phyloP scores from a whole-genome alignment of 2,329 filamentous ascomycete species.

The Paraphoma sp. region DNA sequence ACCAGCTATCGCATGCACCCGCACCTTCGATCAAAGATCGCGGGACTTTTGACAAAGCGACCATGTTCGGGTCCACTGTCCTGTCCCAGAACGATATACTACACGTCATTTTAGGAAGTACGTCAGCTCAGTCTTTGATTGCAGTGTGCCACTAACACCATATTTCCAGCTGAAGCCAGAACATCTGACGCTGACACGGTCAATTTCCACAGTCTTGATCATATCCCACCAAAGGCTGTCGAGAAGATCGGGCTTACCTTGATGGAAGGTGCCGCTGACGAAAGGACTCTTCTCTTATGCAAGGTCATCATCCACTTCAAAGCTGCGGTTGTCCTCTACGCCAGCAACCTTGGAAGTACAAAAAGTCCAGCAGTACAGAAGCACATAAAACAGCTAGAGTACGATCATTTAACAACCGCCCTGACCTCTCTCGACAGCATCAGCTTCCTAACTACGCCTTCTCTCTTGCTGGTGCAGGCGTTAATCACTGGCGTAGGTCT shows the following conservation, averaged over 20 bases:
- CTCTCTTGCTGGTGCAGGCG: constrained; percentile 36
- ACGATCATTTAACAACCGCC: constrained; percentile 36
- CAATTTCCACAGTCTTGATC: constrained; percentile 34
- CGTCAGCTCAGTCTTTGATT: not conserved
- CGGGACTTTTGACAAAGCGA: constrained; percentile 31
- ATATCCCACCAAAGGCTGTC: constrained; percentile 38
- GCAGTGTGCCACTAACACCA: not conserved
- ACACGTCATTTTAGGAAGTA: constrained; percentile 34
- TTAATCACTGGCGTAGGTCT: constrained; percentile 38
- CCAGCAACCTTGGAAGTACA: constrained; percentile 29
- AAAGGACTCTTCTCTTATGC: constrained; percentile 37
- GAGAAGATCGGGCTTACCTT: constrained; percentile 38
- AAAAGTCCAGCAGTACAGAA: constrained; percentile 30
- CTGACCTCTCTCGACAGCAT: constrained; percentile 38
- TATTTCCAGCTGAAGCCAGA: constrained; percentile 23
- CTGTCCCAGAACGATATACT: constrained; percentile 34
- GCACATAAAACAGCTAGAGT: constrained; percentile 34
- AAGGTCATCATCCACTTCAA: constrained; percentile 43
- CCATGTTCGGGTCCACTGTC: constrained; percentile 30
- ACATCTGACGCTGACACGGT: constrained; percentile 15
- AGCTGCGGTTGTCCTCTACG: constrained; percentile 32
- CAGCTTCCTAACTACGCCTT: constrained; percentile 36
- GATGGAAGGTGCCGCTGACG: constrained; percentile 35
- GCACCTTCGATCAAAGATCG: constrained; percentile 28
- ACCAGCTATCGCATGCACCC: constrained; percentile 34